These are phyloP conservation scores for Nitzschia sp. DNA, from an alignment of 108 stramenopile species.

Conservation along the genomic window DNA sequence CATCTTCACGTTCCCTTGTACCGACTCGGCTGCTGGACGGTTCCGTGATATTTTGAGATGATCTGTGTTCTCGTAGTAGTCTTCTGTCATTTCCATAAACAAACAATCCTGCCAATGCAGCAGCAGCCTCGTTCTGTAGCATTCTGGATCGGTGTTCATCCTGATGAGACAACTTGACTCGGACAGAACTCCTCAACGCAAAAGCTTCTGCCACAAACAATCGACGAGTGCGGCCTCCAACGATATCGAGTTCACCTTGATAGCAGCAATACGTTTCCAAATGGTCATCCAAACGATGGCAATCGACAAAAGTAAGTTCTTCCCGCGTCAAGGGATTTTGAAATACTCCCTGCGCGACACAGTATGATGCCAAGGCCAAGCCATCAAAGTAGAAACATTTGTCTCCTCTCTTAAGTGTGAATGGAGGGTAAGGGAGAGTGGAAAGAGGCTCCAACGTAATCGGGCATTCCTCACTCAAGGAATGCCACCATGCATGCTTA, in stretches of 20 bases:
- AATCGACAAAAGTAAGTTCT: constrained; percentile 48
- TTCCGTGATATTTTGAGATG: not conserved
- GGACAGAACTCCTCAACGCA: constrained; percentile 41
- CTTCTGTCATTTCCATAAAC: constrained; percentile 42
- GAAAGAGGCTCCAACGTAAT: constrained; percentile 62
- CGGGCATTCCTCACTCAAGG: constrained; percentile 54
- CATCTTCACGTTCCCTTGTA: not conserved
- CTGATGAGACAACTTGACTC: constrained; percentile 27
- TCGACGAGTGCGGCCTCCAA: not conserved
- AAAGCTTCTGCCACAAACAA: constrained; percentile 55
- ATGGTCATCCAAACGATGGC: constrained; percentile 59
- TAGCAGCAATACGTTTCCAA: constrained; percentile 41
- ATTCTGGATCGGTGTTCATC: constrained; percentile 8
- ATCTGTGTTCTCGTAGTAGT: not conserved
- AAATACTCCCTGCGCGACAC: constrained; percentile 66
- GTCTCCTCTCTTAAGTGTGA: constrained; percentile 28
- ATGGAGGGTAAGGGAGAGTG: constrained; percentile 64
- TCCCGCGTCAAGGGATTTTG: constrained; percentile 65
- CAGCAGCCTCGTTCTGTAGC: constrained; percentile 48
- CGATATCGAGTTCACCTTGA: not conserved
- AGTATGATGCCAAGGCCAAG: constrained; percentile 61
- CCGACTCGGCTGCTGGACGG: not conserved
- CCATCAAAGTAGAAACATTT: constrained; percentile 63
- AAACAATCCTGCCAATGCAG: constrained; percentile 57
- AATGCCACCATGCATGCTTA: constrained; percentile 31